Evolutionary conservation across 305 asterid species (phyloP), one percentile per base, ranked within the genome.

Genomic region (Andrographis paniculata): DNA sequence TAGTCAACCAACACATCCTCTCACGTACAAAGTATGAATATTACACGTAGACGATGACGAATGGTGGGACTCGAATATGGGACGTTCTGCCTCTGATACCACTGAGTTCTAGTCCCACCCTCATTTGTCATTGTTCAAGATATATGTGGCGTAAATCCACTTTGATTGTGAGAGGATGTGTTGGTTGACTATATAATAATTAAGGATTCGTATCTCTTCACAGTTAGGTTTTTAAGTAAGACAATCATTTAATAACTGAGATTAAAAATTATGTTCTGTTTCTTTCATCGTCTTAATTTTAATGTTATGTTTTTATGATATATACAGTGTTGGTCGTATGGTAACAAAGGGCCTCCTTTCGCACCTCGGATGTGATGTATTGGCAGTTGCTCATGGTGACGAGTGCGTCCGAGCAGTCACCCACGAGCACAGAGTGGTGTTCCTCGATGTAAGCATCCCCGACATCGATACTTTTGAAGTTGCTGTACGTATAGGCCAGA

Each of bases 321-420:
- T 41, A n/a, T 45, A 56, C 78, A 91, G 99, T 70, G 84, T 87
- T 42, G 80, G 99, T 43, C 86, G 92, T 60, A 78, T 67, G 92
- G 94, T 67, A 42, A 24, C 99, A 38, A 83, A 71, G 76, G 94
- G 86, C 51, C 94, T 91, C 45, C 91, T 91, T 3, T 54, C 67
- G 42, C 99, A 80, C 80, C 78, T 87, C 10, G 95, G 96, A 30
- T 91, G 95, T 58, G 93, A 86, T 44, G 99, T 87, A 48, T 55
- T 80, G 45, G 81, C 85, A 2, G 87, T 77, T 54, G 58, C 70
- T 27, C 71, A 95, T 0, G 81, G 80, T 20, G 99, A 91, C 0
- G 99, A 91, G 65, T 87, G 99, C 55, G 60, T 83, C 18, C 63
- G 79, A 72, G 76, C 59, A 9, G 67, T 80, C 20, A 48, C 65